phyloP scores from a whole-genome alignment of 2,329 filamentous ascomycete genomes.

The Diaporthe destruens region DNA sequence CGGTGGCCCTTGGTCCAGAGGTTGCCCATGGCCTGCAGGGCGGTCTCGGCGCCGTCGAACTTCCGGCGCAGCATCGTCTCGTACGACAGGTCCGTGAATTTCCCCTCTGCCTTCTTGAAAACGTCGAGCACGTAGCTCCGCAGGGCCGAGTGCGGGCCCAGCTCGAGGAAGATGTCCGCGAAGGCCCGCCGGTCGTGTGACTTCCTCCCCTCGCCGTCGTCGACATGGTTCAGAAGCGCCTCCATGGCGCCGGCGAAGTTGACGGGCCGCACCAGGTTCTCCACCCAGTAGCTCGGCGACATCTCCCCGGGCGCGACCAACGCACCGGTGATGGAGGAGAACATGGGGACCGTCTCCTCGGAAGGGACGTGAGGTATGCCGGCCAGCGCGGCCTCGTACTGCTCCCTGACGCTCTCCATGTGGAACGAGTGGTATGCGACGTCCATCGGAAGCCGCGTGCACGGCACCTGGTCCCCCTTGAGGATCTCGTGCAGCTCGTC shows the following conservation, averaged over 20 bases:
- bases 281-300: slow-evolving; percentile 1
- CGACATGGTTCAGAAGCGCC: neutral
- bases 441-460: slow-evolving; percentile 13
- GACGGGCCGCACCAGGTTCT: slow-evolving; percentile 29
- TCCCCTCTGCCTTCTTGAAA: slow-evolving; percentile 1
- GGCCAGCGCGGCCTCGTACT: slow-evolving; percentile 29
- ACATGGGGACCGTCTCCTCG: slow-evolving; percentile 4
- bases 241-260: slow-evolving; percentile 9
- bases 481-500: slow-evolving; percentile 21
- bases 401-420: slow-evolving; percentile 16
- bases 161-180: slow-evolving; percentile 23
- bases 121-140: slow-evolving; percentile 29
- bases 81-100: slow-evolving; percentile 47
- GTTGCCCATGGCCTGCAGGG: slow-evolving; percentile 58
- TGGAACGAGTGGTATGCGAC: slow-evolving; percentile 30
- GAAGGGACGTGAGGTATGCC: slow-evolving; percentile 26
- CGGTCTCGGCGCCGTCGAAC: slow-evolving; percentile 60
- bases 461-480: neutral
- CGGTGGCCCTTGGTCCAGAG: slow-evolving; percentile 60
- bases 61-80: slow-evolving; percentile 63
- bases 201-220: neutral
- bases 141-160: slow-evolving; percentile 11
- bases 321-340: slow-evolving; percentile 9
- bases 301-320: slow-evolving; percentile 1
- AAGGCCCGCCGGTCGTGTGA: slow-evolving; percentile 19